A percentile compares a stretch with the other conserved stretches of the same genome.
phyloP scores from a whole-genome alignment of 352 stramenopile species.

The Phytophthora ramorum region DNA sequence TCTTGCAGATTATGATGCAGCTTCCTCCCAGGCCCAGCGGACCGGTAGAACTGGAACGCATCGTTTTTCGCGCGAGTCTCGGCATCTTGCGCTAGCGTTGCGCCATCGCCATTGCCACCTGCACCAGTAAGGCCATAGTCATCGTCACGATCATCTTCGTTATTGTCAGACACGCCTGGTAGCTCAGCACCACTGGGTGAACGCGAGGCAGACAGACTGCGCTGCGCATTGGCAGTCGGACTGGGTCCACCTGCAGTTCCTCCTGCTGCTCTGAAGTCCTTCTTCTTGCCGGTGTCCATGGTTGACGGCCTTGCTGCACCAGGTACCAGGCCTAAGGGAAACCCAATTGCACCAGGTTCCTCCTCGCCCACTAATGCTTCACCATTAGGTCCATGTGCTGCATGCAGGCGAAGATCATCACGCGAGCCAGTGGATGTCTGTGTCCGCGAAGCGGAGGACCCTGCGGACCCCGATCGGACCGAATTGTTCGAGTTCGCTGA shows the following conservation, averaged over 20 bases:
- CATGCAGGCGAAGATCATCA: constrained; percentile 43
- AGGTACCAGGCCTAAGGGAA: constrained; percentile 64
- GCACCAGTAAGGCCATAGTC: constrained; percentile 16
- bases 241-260: neutral
- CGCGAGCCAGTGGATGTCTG: constrained; percentile 61
- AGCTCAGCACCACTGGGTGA: constrained; percentile 29
- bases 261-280: constrained; percentile 17
- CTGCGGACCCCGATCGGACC: constrained; percentile 51
- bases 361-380: constrained; percentile 68
- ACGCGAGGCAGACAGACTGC: constrained; percentile 45
- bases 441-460: constrained; percentile 55
- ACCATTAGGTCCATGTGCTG: constrained; percentile 17
- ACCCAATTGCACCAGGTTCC: constrained; percentile 58
- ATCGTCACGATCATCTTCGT: constrained; percentile 34
- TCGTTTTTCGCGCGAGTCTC: constrained; percentile 60
- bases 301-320: constrained; percentile 64
- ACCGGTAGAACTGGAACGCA: constrained; percentile 75
- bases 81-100: constrained; percentile 21
- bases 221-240: constrained; percentile 28
- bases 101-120: neutral
- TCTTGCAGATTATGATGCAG: constrained; percentile 64
- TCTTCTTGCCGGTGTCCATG: constrained; percentile 66
- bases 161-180: constrained; percentile 28
- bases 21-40: constrained; percentile 60
- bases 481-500: constrained; percentile 29